These are phyloP conservation scores for Solanum bukasovii DNA, from an alignment of 257 asterid species.

Conservation along the genomic window DNA sequence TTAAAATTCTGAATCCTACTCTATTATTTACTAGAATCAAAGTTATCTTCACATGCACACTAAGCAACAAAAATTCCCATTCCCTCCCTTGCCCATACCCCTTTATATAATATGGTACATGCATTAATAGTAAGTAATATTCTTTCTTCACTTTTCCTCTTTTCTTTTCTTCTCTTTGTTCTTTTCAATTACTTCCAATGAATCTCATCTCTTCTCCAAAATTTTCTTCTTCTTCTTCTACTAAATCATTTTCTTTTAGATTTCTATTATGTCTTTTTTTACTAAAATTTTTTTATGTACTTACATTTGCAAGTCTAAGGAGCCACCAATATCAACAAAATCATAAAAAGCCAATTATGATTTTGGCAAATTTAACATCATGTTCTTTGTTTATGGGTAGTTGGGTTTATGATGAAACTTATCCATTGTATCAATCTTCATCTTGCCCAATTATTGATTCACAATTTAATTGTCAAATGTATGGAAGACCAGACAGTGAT, in stretches of 20 bases:
- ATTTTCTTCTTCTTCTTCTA: neutral
- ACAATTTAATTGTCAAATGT: constrained; percentile 67
- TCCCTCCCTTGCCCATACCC: neutral
- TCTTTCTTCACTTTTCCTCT: neutral
- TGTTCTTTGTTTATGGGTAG: constrained; percentile 64
- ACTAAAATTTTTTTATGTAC: constrained; percentile 4
- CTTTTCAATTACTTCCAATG: neutral
- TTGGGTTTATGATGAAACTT: constrained; percentile 69
- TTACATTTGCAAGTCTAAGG: constrained; percentile 31
- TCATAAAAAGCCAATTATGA: constrained; percentile 22
- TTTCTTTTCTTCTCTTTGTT: neutral
- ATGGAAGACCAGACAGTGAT: constrained; percentile 77
- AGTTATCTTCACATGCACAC: constrained; percentile 42
- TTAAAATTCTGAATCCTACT: neutral
- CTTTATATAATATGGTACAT: neutral
- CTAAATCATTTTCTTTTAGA: constrained; percentile 29
- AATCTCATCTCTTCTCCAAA: neutral
- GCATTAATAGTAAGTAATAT: neutral
- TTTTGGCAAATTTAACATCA: constrained; percentile 36
- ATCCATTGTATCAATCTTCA: constrained; percentile 57
- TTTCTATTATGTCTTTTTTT: constrained; percentile 17
- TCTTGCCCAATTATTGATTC: constrained; percentile 65
- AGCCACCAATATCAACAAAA: constrained; percentile 8
- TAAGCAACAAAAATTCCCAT: constrained; percentile 25
- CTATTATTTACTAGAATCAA: neutral